Evolutionary conservation across 2,329 filamentous ascomycete species (phyloP), one percentile per base, ranked within the genome.

Genomic region (Achaetomium macrosporum): DNA sequence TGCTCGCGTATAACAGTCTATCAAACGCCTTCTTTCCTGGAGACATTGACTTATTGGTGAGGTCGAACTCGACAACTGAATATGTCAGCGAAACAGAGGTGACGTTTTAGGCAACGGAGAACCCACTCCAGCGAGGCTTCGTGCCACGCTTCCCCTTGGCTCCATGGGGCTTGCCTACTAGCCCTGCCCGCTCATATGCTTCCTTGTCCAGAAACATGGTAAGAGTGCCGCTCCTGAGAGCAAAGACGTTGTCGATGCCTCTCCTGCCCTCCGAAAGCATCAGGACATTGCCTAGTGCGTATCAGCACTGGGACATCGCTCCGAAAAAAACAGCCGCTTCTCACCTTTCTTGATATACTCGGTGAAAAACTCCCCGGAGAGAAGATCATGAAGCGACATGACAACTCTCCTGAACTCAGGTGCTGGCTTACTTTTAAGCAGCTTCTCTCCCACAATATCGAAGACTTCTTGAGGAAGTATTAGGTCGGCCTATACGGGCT

Each of bases 21-120:
- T 91, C 85, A 63, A 95, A 96, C 0, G 84, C 86, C 58, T 87
- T 90, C 67, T 90, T 93, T 3, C 90, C 90, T 50, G 84, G 85
- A 8, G 89, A 68, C 88, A 96, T 96, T 0, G 84, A 84, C 1
- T 84, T 79, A 5, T 77, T 74, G 16, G 84, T 80, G 29, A 99
- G 77, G 55, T 97, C 84, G 47, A 87, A 75, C 61, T 92, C 82
- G 42, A 97, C 80, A 29, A 85, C 88, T 93, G 53, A 9, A 8
- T 15, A 5, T 2, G 55, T 73, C 54, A 73, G 66, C 36, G 57
- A 30, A 53, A 42, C 46, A 10, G 36, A 39, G 12, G 29, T 29
- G 20, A 47, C 7, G 12, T 5, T 10, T 39, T 9, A 33, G 7
- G 8, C 4, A 7, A 5, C 2, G 9, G 11, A 8, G 12, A 13